Evolutionary conservation across 495 filamentous ascomycete genomes (phyloP), one percentile per base, ranked within the genome.

Genomic region (Geoglossum glabrum): DNA sequence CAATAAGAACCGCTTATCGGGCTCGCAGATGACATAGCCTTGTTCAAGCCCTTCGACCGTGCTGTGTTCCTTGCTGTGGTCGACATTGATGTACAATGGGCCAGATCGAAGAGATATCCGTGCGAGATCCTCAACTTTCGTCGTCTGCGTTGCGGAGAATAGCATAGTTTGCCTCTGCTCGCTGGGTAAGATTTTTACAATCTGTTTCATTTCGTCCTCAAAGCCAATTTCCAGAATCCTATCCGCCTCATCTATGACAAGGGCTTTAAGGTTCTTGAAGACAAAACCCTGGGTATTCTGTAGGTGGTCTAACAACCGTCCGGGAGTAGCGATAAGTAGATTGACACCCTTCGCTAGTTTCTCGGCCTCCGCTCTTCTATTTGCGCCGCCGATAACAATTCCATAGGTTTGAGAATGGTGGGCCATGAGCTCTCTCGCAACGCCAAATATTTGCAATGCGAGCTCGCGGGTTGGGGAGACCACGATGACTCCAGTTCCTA

Each of bases 161-260:
- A 98, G 80, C 82, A 93, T 89, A 0, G 92, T 97, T 66, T 98
- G 92, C 40, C 93, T 76, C 58, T 90, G 84, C 36, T 90, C 83
- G 59, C 80, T 81, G 27, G 92, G 92, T 17, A 98, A 74, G 55
- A 98, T 93, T 73, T 95, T 95, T 67, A 97, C 79, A 64, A 98
- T 94, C 68, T 95, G 87, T 54, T 87, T 79, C 87, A 95, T 95
- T 69, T 98, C 92, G 64, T 97, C 93, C 65, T 98, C 92, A 74
- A 98, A 98, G 60, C 92, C 92, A 59, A 95, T 85, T 72, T 98
- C 92, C 31, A 98, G 73, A 59, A 96, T 97, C 50, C 89, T 80
- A 64, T 95, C 90, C 23, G 90, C 90, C 67, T 95, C 89, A 64
- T 95, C 87, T 60, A 95, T 92, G 40, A 97, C 78, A 8, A 98